These are phyloP conservation scores for Epichloe sibirici DNA, from an alignment of 2,329 filamentous ascomycete species.

Conservation along the genomic window DNA sequence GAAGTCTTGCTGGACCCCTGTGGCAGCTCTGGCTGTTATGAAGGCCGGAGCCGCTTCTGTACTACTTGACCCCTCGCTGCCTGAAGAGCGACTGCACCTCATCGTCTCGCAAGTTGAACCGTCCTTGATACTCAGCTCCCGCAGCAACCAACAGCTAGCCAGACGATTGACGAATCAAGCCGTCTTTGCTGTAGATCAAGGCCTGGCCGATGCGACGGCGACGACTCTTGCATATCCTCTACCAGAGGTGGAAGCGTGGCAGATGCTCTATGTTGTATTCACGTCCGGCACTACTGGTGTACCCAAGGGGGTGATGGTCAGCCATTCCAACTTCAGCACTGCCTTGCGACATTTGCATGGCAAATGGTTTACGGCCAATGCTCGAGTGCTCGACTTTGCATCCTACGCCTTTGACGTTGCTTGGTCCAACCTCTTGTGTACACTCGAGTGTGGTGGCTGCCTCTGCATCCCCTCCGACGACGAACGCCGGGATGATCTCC, in stretches of 20 bases:
- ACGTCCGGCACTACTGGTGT: slow-evolving; percentile 12
- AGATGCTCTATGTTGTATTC: slow-evolving; percentile 11
- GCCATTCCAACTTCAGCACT: slow-evolving; percentile 11
- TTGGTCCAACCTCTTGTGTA: slow-evolving; percentile 1
- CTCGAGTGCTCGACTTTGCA: slow-evolving; percentile 9
- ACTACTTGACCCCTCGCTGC: slow-evolving; percentile 9
- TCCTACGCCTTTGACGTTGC: slow-evolving; percentile 6
- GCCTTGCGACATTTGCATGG: slow-evolving; percentile 9
- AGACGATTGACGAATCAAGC: slow-evolving; percentile 1
- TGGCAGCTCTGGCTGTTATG: slow-evolving; percentile 2
- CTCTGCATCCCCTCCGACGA: slow-evolving; percentile 9
- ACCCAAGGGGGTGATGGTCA: slow-evolving; percentile 14
- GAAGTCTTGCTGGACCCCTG: slow-evolving; percentile 6
- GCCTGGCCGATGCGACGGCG: neutral
- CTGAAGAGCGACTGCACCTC: slow-evolving; percentile 7
- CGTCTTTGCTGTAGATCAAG: neutral
- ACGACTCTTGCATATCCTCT: neutral
- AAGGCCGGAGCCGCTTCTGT: slow-evolving; percentile 4
- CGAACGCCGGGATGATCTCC: slow-evolving; percentile 5
- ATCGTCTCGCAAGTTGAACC: slow-evolving; percentile 10
- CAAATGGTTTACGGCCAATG: slow-evolving; percentile 7
- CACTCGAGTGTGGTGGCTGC: slow-evolving; percentile 6
- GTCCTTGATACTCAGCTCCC: slow-evolving; percentile 10
- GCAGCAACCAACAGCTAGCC: slow-evolving; percentile 3
- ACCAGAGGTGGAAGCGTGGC: neutral